These are phyloP conservation scores for Pichia sp. DNA, from an alignment of 1,139 yeast genomes.

Conservation along the genomic window DNA sequence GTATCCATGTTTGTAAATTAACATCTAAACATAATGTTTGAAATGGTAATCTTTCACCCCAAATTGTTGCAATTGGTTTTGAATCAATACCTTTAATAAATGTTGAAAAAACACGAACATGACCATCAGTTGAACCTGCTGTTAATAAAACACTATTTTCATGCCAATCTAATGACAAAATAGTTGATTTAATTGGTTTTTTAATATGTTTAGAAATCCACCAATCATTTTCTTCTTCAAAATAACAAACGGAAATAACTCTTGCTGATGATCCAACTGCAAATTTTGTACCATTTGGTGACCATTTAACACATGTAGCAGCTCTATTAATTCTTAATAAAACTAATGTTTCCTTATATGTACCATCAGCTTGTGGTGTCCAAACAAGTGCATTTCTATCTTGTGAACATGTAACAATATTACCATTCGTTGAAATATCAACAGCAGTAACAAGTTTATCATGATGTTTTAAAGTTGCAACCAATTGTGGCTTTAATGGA, in stretches of 20 bases:
- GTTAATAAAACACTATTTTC: constrained; percentile 86
- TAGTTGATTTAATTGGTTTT: constrained; percentile 85
- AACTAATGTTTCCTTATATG: constrained; percentile 82
- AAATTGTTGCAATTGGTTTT: constrained; percentile 72
- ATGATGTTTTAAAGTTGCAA: constrained; percentile 71
- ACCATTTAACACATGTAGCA: constrained; percentile 91
- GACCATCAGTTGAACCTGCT: constrained; percentile 92
- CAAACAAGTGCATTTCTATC: constrained; percentile 97
- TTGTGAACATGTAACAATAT: constrained; percentile 94
- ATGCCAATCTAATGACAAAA: constrained; percentile 88
- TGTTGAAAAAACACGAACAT: constrained; percentile 89
- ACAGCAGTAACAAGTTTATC: constrained; percentile 94
- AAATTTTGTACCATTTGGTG: constrained; percentile 86
- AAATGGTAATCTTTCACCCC: constrained; percentile 97
- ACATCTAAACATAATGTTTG: constrained; percentile 88
- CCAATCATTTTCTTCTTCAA: constrained; percentile 96
- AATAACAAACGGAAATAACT: constrained; percentile 90
- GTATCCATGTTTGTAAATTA: constrained; percentile 83
- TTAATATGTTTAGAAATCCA: constrained; percentile 98
- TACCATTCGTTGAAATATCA: constrained; percentile 83
- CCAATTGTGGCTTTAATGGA: constrained; percentile 39
- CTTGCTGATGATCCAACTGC: constrained; percentile 97
- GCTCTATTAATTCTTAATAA: constrained; percentile 88
- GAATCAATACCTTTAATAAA: constrained; percentile 83
- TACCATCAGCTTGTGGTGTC: constrained; percentile 60